Base-by-base conservation (phyloP, 169 alveolate species). In the Plasmodium cynomolgi region DNA sequence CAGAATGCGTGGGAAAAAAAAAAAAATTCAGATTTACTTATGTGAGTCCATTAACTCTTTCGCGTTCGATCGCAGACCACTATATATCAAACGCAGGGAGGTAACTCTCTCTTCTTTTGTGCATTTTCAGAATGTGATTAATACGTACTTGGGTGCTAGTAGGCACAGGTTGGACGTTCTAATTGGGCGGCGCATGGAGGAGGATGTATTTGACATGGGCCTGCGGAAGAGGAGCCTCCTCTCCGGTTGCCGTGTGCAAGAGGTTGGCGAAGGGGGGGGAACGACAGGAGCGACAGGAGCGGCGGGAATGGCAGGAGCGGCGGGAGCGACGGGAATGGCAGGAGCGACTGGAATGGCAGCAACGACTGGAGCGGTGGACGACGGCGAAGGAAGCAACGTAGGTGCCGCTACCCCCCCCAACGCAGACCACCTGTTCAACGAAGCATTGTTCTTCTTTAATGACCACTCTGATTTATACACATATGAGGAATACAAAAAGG, bases 381-480 rank as follows among this genome's bases (percentile, higher is more conserved):
- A 75, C 3, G 83, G 44, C 2, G 23, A 33, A 13, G 7, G 6
- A 9, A 75, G 11, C 1, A 17, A 23, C 6, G 31, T 33, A 23
- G 54, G 37, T 29, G 7, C 31, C 39, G 37, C 31, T 20, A 34
- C 7, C 39, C 17, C n/a, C 72, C 26, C 72, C 23, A 4, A 26
- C 29, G 3, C 23, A 44, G 94, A 88, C 75, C 23, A 29, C 54
- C n/a, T 81, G 17, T 91, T 79, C 58, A 82, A 82, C 75, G 95
- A 91, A 15, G 31, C 80, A 2, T 75, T 91, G 37, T 91, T 91
- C 56, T 34, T 91, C 34, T 91, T 91, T 37, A 91, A 91, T 31
- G 95, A 91, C 13, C 81, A 91, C 29, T 72, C 95, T 0, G 95
- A 91, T 81, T 72, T 91, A 91, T 91, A 91, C 58, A 91, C 91